A percentile compares a stretch with the other conserved stretches of the same genome.
phyloP scores from a whole-genome alignment of 2,329 filamentous ascomycete genomes.

The Alternaria tenuissima region DNA sequence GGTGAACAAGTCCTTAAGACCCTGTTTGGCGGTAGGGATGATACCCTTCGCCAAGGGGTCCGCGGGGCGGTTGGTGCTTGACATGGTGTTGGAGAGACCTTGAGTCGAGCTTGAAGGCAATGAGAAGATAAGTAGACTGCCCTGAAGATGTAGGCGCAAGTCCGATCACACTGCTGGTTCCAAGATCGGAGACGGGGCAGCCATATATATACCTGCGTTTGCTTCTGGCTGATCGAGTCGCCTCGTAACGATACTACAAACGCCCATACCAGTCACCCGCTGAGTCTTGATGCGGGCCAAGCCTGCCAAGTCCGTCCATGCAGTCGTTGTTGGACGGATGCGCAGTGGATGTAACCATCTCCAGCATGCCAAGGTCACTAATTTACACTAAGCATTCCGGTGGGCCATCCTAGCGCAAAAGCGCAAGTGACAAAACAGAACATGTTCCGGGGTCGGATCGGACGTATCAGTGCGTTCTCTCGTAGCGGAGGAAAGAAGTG shows the following conservation, averaged over 20 bases:
- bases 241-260: conserved; percentile 25
- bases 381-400: conserved; percentile 37
- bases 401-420: conserved; percentile 19
- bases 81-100: conserved; percentile 32
- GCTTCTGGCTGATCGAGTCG: conserved; percentile 14
- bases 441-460: conserved; percentile 20
- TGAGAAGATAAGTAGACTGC: conserved; percentile 7
- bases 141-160: conserved; percentile 23
- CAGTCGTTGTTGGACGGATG: conserved; percentile 27
- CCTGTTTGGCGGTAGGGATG: conserved; percentile 70
- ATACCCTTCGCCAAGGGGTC: conserved; percentile 73
- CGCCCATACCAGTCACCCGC: conserved; percentile 29
- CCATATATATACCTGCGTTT: conserved; percentile 31
- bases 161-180: conserved; percentile 25
- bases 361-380: conserved; percentile 35
- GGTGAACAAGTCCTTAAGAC: conserved; percentile 70
- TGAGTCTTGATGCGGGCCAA: conserved; percentile 41
- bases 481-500: conserved; percentile 15
- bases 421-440: conserved; percentile 30
- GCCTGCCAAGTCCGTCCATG: conserved; percentile 41
- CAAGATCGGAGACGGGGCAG: conserved; percentile 11
- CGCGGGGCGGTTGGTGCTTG: conserved; percentile 59
- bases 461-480: conserved; percentile 25
- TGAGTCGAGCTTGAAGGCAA: conserved; percentile 14
- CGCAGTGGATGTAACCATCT: conserved; percentile 34